phyloP scores from a whole-genome alignment of 208 protist species.

The Acanthamoeba sp. region DNA sequence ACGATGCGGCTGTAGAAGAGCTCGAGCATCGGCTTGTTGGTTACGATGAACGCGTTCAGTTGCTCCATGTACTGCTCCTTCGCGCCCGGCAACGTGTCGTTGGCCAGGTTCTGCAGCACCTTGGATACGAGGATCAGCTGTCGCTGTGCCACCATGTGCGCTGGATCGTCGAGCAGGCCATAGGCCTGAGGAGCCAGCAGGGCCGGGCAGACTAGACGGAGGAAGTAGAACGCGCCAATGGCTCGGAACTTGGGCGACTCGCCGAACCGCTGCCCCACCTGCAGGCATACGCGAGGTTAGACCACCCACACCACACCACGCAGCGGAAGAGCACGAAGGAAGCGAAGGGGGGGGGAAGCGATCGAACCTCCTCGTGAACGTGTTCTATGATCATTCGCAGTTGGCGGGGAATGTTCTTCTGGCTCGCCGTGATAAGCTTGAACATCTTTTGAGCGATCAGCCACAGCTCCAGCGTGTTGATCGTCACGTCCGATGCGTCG shows the following conservation, averaged over 20 bases:
- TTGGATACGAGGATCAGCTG: slow-evolving; percentile 64
- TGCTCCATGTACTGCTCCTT: slow-evolving; percentile 67
- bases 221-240: slow-evolving; percentile 33
- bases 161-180: slow-evolving; percentile 18
- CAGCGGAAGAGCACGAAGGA: neutral
- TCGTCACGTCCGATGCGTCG: neutral
- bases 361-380: slow-evolving; percentile 41
- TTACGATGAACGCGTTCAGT: slow-evolving; percentile 56
- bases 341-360: neutral
- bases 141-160: slow-evolving; percentile 55
- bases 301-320: too few relatives aligned
- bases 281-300: neutral
- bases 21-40: slow-evolving; percentile 51
- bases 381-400: neutral
- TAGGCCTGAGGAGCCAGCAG: slow-evolving; percentile 45
- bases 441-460: slow-evolving; percentile 56
- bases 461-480: slow-evolving; percentile 67
- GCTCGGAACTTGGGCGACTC: neutral
- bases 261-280: neutral
- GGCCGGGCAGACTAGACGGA: slow-evolving; percentile 9
- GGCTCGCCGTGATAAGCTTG: slow-evolving; percentile 9
- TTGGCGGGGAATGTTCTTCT: slow-evolving; percentile 2
- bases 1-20: slow-evolving; percentile 28
- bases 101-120: slow-evolving; percentile 71
- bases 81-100: slow-evolving; percentile 22